Base-by-base conservation (phyloP, 306 rosid species). In the Quercus agrifolia region DNA sequence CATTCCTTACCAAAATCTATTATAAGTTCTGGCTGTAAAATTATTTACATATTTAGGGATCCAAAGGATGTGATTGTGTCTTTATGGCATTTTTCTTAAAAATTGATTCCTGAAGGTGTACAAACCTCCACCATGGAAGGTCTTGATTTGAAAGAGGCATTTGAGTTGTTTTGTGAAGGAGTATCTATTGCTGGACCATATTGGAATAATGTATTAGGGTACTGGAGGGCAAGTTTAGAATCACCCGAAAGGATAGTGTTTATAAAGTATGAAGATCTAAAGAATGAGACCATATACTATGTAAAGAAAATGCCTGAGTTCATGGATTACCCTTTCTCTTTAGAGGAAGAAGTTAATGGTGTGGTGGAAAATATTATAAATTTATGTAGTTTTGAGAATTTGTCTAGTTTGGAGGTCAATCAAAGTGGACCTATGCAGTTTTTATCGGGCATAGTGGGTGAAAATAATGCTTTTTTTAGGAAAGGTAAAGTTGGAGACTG, bases 401-500 rank as follows among this genome's bases (percentile, higher is more conserved):
- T 77, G 75, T 72, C 49, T 8, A 73, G 31, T 38, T 71, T 83
- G 74, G 56, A 71, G 72, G 81, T 69, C 25, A 81, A 85, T 68
- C 75, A 74, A 62, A 70, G 1, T 33, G 81, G 81, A 27, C 56
- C 27, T 20, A 23, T 12, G 0, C 0, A 4, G 11, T 38, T 38
- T 38, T 38, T 38, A 38, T 38, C 2, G 0, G 46, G 46, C 46
- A 7, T 38, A 8, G 2, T 38, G 46, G 46, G 46, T 38, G n/a
- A 41, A 5, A 51, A 54, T 46, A 76, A 4, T 3, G 6, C 25
- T 19, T 83, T 58, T 9, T 83, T 74, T 20, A 46, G 83, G 25
- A 44, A 28, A 58, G 83, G 85, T 1, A 2, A 80, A 67, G 66
- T 56, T 11, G 88, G 80, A 31, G 85, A 85, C 25, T 78, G 59